Evolutionary conservation across 352 stramenopile species (phyloP), one percentile per base, ranked within the genome.

Genomic region (Stramenopiles sp.): DNA sequence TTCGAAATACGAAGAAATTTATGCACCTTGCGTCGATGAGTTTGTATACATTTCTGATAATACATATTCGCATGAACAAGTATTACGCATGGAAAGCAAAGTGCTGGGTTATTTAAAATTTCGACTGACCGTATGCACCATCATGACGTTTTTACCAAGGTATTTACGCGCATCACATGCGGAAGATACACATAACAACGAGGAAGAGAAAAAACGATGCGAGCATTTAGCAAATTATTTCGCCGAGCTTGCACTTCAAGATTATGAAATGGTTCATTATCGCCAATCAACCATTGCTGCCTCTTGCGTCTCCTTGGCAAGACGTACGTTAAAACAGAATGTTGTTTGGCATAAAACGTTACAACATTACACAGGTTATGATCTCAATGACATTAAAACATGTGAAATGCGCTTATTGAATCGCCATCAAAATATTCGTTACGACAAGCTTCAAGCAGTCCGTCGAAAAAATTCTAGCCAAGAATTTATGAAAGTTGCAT

Each of bases 41-140:
- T 88, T 93, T 78, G 82, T 85, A 31, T 90, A 92, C 81, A 90
- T 93, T 74, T 86, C 86, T 30, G 89, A 91, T 80, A 84, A 90
- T 74, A 85, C 87, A 20, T 91, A 91, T 83, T 87, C 76, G 20
- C 73, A 38, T 0, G 82, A 84, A 38, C 81, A 91, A 80, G 86
- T 93, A 31, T 81, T 88, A 1, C 69, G 83, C 0, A 89, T 91
- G 84, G 89, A 93, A 81, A 78, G 81, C 7, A 31, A 79, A 0
- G 82, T 93, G 7, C 86, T 88, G 38, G 83, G 84, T 30, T 69
- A 79, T 0, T 81, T 92, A 4, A 81, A 85, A 65, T 92, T 90
- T 82, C 80, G 82, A 27, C 80, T 93, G 7, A 80, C 84, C 27
- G 82, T 82, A 31, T 33, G 83, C 1, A 92, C 89, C 0, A 83